Evolutionary conservation across 805 yeast genomes (phyloP).

Genomic region (Suhomyces xylopsoci): DNA sequence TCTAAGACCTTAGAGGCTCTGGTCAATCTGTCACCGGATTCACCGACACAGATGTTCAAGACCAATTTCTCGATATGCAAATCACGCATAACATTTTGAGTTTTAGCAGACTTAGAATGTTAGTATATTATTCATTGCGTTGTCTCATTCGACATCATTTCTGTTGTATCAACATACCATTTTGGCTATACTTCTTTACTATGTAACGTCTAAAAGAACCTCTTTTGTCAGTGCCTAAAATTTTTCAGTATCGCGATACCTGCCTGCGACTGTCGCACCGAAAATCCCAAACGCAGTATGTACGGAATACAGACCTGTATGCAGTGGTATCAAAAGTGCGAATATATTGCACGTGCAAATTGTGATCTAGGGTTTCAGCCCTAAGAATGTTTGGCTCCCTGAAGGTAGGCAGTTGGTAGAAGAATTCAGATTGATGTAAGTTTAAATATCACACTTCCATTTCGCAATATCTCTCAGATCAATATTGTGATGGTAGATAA

Average conservation of each 20-base stretch:
- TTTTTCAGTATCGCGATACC: constrained; percentile 11
- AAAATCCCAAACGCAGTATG: neutral
- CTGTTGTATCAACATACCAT: constrained; percentile 15
- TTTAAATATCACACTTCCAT: too few relatives aligned
- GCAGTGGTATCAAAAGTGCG: neutral
- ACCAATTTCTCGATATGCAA: constrained; percentile 98
- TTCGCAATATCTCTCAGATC: too few relatives aligned
- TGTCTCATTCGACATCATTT: neutral
- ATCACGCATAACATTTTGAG: constrained; percentile 97
- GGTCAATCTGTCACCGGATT: constrained; percentile 99
- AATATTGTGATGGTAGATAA: too few relatives aligned
- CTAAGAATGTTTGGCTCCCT: neutral
- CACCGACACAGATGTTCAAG: constrained; percentile 99
- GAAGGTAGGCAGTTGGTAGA: neutral
- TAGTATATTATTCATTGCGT: constrained; percentile 4
- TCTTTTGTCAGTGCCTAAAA: constrained; percentile 7
- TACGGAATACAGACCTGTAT: neutral
- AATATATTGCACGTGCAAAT: neutral
- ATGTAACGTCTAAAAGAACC: constrained; percentile 2
- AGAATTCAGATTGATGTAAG: too few relatives aligned
- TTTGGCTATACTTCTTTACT: constrained; percentile 16
- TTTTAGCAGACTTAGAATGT: constrained; percentile 29
- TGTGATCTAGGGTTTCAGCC: constrained; percentile 8
- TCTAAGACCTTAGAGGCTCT: constrained; percentile 99
- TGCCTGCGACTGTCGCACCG: neutral